Evolutionary conservation across 192 early-diverging fungal species (phyloP).

Genomic region (Backusella morwellensis): DNA sequence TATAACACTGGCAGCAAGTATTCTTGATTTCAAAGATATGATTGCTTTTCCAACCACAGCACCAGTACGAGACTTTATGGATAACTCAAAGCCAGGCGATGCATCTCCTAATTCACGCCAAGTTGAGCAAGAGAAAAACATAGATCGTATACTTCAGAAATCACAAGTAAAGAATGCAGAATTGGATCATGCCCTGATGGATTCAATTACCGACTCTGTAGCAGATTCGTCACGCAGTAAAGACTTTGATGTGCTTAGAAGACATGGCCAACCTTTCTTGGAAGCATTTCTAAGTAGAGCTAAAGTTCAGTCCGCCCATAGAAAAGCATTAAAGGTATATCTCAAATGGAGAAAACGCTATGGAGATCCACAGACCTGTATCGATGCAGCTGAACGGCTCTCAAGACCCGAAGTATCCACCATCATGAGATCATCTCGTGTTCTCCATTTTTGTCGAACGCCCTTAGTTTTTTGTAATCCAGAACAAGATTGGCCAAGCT

Average conservation of each 20-base stretch:
- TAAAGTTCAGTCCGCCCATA: constrained; percentile 43
- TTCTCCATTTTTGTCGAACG: constrained; percentile 57
- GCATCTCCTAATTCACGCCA: background rate
- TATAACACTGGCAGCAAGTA: background rate
- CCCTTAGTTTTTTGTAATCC: constrained; percentile 42
- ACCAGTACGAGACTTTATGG: background rate
- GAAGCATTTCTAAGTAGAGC: constrained; percentile 44
- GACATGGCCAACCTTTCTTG: constrained; percentile 54
- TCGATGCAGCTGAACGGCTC: constrained; percentile 34
- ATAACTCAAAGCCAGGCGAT: background rate
- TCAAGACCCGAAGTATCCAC: constrained; percentile 41
- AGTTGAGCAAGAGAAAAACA: constrained; percentile 8
- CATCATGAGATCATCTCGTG: constrained; percentile 48
- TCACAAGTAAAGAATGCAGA: background rate
- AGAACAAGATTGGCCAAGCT: constrained; percentile 5
- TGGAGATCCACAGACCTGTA: constrained; percentile 16
- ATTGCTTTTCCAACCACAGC: constrained; percentile 13
- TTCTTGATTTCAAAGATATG: constrained; percentile 18
- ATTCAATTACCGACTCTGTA: constrained; percentile 19
- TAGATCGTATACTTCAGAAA: constrained; percentile 11
- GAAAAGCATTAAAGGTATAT: constrained; percentile 51
- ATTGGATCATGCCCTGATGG: constrained; percentile 17
- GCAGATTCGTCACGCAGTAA: background rate
- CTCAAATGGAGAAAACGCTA: constrained; percentile 50
- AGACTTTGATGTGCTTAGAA: constrained; percentile 41